These are phyloP conservation scores for Candida montana DNA, from an alignment of 805 yeast species.

Conservation along the genomic window DNA sequence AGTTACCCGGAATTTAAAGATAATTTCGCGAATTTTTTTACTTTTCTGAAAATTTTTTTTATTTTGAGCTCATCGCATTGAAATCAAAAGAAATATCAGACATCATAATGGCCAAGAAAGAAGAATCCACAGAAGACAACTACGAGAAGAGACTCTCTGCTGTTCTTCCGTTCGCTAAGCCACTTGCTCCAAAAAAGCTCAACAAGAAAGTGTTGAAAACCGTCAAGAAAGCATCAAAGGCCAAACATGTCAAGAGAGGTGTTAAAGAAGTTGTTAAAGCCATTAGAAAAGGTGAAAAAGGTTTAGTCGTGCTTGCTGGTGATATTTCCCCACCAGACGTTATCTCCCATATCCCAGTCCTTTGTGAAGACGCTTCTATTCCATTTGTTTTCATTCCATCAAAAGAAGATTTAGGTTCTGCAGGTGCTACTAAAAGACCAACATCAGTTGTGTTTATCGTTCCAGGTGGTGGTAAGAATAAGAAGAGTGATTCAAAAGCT, in stretches of 20 bases:
- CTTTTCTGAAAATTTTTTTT: slow-evolving; percentile 4
- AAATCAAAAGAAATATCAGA: not conserved
- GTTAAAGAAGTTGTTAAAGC: slow-evolving; percentile 98
- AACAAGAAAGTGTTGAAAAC: slow-evolving; percentile 94
- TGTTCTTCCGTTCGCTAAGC: slow-evolving; percentile 85
- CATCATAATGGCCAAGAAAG: slow-evolving; percentile 43
- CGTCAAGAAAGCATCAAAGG: slow-evolving; percentile 95
- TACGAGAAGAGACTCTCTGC: slow-evolving; percentile 91
- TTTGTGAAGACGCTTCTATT: slow-evolving; percentile 90
- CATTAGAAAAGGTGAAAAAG: slow-evolving; percentile 96
- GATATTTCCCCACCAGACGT: slow-evolving; percentile 98
- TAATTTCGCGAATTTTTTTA: slow-evolving; percentile 8
- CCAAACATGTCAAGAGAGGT: slow-evolving; percentile 97
- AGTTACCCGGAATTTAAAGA: not conserved
- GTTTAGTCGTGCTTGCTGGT: slow-evolving; percentile 93
- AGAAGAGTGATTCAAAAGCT: slow-evolving; percentile 60
- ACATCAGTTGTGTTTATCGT: slow-evolving; percentile 96
- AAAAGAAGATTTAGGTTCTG: slow-evolving; percentile 96
- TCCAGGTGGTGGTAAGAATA: slow-evolving; percentile 89
- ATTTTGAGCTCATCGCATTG: slow-evolving; percentile 11
- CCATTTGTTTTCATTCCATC: slow-evolving; percentile 94
- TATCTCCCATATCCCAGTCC: slow-evolving; percentile 93
- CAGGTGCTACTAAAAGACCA: slow-evolving; percentile 99
- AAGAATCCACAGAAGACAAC: slow-evolving; percentile 52
- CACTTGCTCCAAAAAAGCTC: slow-evolving; percentile 91